Base-by-base conservation (phyloP, 805 yeast genomes). In the Saturnispora gosingensis region DNA sequence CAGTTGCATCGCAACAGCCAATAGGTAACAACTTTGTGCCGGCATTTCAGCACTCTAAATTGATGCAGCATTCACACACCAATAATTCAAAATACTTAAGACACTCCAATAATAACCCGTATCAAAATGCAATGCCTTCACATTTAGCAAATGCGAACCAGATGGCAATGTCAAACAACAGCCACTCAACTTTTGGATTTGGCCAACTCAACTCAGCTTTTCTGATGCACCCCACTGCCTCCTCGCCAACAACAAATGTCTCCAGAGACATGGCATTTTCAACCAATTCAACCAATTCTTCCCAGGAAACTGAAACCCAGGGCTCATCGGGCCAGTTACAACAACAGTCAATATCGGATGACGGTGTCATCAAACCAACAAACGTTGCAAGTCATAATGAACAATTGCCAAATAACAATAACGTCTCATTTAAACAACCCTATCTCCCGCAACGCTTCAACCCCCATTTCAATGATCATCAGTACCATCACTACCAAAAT, bases 201-300 rank as follows among this genome's bases (percentile, higher is more conserved):
- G 42, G 42, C 6, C 42, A 28, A 20, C 36, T 27, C 11, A 49
- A n/a, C 63, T 63, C 8, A 18, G 24, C 22, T 10, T 60, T 61
- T 51, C 65, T 61, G 18, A 71, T 68, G 25, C 70, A 68, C 36
- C 73, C 75, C 24, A 63, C 74, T 0, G 73, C 73, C 20, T 72
- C 80, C 6, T 71, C 72, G 10, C 79, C 85, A 9, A 80, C 85
- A 3, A 80, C 85, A 1, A 74, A 71, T 53, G 69, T 80, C 30
- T 72, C 79, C 15, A 74, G 71, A 59, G 82, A 77, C 57, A 61
- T 70, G 24, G 78, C 76, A 47, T 72, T 63, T 57, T 69, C 64
- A 15, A 66, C 64, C 18, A 67, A 56, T 57, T 69, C 67, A 35
- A 68, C 67, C 20, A 64, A 64, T 38, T 63, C 60, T 51, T 69